These are phyloP conservation scores for Suillus subaureus DNA, from an alignment of 768 basidiomycete genomes.

Conservation along the genomic window DNA sequence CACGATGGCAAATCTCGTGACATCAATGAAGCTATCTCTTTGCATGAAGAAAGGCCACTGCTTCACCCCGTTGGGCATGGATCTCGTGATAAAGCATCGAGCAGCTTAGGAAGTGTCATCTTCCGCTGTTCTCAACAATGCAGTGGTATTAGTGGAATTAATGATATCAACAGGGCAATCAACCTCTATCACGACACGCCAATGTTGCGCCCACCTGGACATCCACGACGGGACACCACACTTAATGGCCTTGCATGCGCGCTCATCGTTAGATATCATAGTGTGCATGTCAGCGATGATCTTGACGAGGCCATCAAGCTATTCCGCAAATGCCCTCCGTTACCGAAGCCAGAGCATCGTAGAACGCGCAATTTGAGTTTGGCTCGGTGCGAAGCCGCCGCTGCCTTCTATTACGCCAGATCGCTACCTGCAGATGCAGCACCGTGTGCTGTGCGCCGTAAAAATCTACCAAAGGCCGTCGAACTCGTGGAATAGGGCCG, in stretches of 20 bases:
- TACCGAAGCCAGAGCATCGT: conserved; percentile 2
- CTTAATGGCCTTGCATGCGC: conserved; percentile 19
- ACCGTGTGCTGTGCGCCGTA: too few relatives aligned
- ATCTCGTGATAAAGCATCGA: conserved; percentile 13
- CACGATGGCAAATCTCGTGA: conserved; percentile 1
- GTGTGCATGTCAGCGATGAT: conserved; percentile 14
- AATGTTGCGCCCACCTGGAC: conserved; percentile 3
- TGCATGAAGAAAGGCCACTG: not conserved
- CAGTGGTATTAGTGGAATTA: too few relatives aligned
- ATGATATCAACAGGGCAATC: too few relatives aligned
- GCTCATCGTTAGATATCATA: conserved; percentile 13
- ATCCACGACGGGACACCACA: conserved; percentile 8
- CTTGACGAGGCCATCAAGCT: conserved; percentile 20
- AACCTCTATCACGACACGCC: conserved; percentile 8
- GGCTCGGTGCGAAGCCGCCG: too few relatives aligned
- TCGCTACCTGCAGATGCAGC: too few relatives aligned
- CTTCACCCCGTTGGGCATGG: too few relatives aligned
- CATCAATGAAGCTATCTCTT: not conserved
- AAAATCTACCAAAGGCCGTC: too few relatives aligned
- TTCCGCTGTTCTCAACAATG: conserved; percentile 16
- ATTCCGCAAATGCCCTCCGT: conserved; percentile 15
- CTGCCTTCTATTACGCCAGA: too few relatives aligned
- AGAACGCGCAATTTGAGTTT: conserved; percentile 11
- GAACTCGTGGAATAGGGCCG: too few relatives aligned
- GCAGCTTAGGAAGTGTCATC: conserved; percentile 24